phyloP scores from a whole-genome alignment of 2,329 filamentous ascomycete genomes.

The Cytospora piceae region DNA sequence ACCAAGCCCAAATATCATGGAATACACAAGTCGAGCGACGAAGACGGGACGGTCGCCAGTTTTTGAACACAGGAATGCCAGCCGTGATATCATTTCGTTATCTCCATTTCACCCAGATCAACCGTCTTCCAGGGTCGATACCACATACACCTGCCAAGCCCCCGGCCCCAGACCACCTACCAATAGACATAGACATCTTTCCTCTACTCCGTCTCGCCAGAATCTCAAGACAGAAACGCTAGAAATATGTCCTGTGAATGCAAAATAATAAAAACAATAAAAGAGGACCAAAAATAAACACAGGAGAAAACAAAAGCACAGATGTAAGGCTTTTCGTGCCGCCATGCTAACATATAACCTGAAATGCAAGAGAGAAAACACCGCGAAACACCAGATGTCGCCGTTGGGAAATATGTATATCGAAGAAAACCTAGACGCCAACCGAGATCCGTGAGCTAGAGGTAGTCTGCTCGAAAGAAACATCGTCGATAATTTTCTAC shows the following conservation, averaged over 20 bases:
- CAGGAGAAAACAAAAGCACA: slow-evolving; percentile 34
- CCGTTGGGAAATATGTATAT: slow-evolving; percentile 10
- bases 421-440: slow-evolving; percentile 15
- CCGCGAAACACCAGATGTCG: slow-evolving; percentile 7
- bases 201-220: not conserved
- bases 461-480: not conserved
- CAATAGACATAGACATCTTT: slow-evolving; percentile 9
- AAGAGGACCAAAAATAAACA: slow-evolving; percentile 21
- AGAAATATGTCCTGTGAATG: slow-evolving; percentile 28
- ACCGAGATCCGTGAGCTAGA: slow-evolving; percentile 6
- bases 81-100: slow-evolving; percentile 30
- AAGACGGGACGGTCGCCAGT: not conserved
- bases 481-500: slow-evolving; percentile 10
- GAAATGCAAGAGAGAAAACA: slow-evolving; percentile 18
- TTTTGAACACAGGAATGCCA: slow-evolving; percentile 5
- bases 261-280: slow-evolving; percentile 12
- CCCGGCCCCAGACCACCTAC: not conserved
- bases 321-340: slow-evolving; percentile 12
- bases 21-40: not conserved
- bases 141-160: not conserved
- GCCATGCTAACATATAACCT: slow-evolving; percentile 22
- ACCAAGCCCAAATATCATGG: too few relatives aligned
- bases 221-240: slow-evolving; percentile 28
- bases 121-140: slow-evolving; percentile 22
- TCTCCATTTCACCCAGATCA: slow-evolving; percentile 7